Base-by-base conservation (phyloP, 2,329 filamentous ascomycete species). In the Pestalotiopsis sp. region DNA sequence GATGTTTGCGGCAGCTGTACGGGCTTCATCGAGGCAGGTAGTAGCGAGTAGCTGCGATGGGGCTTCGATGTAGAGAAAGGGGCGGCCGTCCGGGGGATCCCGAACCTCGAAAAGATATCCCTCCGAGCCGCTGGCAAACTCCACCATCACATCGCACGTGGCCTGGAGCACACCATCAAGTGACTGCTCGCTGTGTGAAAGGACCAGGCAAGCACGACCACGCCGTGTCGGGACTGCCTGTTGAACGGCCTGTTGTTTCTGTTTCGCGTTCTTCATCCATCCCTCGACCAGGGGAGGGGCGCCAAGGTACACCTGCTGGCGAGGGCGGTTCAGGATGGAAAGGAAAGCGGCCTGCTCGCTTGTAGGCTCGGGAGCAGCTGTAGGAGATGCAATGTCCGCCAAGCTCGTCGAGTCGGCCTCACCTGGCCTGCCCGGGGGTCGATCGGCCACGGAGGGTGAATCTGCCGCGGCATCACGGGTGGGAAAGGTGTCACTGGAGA, bases 1-100 rank as follows among this genome's bases (percentile, higher is more conserved):
- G 55, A 69, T 59, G 22, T 69, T 59, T 24, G 67, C 61, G 10
- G 68, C 48, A 39, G 58, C 20, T 3, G 56, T 61, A 2, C 55
- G 59, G 56, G 68, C 68, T 61, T 61, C 58, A 9, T 64, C 38
- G n/a, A 68, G 14, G 48, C 38, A 64, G n/a, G 14, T 17, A 14
- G n/a, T n/a, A 11, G 59, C 48, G 11, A 57, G 48, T 13, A 56
- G 44, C 14, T 55, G 35, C 9, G 65, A 66, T 7, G 65, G 65
- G 13, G 65, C 57, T 17, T 58, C 48, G 26, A 65, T 65, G 24
- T 30, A 38, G 30, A 65, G 64, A 24, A 35, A 65, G 4, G 48
- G 48, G 44, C n/a, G 13, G 17, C 17, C 30, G 26, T 3, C 14
- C n/a, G 24, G 11, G 57, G 40, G 40, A 11, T 17, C 64, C n/a